A percentile compares a stretch with the other conserved stretches of the same genome.
Evolutionary conservation across 2,329 filamentous ascomycete species (phyloP).

Genomic region (Penicillium digitatum): DNA sequence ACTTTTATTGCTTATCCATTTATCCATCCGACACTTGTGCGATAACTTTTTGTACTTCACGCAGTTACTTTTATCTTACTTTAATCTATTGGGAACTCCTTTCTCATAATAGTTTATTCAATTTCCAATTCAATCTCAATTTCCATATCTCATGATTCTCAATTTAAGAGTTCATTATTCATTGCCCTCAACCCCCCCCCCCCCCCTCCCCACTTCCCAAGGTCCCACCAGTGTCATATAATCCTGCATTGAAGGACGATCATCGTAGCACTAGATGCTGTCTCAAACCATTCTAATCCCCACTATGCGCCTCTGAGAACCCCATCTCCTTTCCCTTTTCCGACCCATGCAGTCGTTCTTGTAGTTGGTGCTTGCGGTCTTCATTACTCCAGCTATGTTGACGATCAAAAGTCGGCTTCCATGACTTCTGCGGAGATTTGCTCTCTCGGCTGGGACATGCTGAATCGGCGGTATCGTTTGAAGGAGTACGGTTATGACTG

Average conservation of each 20-base stretch:
- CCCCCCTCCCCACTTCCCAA: background rate
- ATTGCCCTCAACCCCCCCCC: background rate
- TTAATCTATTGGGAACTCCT: background rate
- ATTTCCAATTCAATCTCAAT: background rate
- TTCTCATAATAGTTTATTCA: background rate
- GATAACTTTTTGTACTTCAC: background rate
- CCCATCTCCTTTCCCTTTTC: conserved; percentile 50
- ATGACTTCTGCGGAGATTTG: conserved; percentile 16
- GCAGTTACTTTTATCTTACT: background rate
- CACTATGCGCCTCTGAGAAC: conserved; percentile 53
- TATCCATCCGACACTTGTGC: background rate
- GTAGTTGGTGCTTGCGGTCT: conserved; percentile 58
- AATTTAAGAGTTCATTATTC: background rate
- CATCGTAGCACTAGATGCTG: background rate
- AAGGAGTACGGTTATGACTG: background rate
- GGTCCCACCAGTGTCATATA: background rate
- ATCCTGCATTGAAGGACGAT: background rate
- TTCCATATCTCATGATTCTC: background rate
- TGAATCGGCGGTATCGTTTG: background rate
- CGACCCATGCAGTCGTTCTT: conserved; percentile 37
- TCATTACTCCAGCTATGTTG: conserved; percentile 37
- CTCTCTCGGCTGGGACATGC: background rate
- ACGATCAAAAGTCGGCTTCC: conserved; percentile 30
- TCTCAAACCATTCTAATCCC: background rate
- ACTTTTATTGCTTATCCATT: conserved; percentile 9